These are phyloP conservation scores for Pichia californica DNA, from an alignment of 805 yeast species.

Conservation along the genomic window DNA sequence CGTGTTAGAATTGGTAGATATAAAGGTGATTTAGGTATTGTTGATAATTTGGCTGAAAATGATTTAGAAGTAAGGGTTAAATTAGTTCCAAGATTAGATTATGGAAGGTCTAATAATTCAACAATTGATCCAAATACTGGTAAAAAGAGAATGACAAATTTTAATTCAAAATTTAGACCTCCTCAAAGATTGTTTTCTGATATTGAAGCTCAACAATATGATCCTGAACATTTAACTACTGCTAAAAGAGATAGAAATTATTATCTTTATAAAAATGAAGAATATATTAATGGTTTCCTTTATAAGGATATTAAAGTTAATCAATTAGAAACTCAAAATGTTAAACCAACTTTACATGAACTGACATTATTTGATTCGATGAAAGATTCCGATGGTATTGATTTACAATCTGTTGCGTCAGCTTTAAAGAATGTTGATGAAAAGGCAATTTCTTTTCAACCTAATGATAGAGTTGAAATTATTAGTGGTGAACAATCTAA, in stretches of 20 bases:
- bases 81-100: constrained; percentile 88
- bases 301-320: constrained; percentile 82
- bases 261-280: constrained; percentile 78
- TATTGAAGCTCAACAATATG: constrained; percentile 81
- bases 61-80: constrained; percentile 93
- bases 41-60: constrained; percentile 87
- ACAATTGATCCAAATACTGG: constrained; percentile 22
- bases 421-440: constrained; percentile 63
- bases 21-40: constrained; percentile 87
- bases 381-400: constrained; percentile 61
- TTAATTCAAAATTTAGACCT: constrained; percentile 65
- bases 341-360: constrained; percentile 85
- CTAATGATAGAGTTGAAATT: constrained; percentile 91
- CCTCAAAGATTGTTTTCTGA: constrained; percentile 83
- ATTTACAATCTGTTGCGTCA: constrained; percentile 79
- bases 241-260: constrained; percentile 57
- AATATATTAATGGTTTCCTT: constrained; percentile 82
- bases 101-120: constrained; percentile 50
- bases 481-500: constrained; percentile 91
- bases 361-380: constrained; percentile 65
- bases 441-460: constrained; percentile 62
- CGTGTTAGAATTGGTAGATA: constrained; percentile 87
- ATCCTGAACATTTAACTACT: constrained; percentile 57
- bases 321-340: constrained; percentile 67
- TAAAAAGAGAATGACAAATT: constrained; percentile 34